Conservation (phyloP, 768 basidiomycete species). For the Lactarius psammicola region DNA sequence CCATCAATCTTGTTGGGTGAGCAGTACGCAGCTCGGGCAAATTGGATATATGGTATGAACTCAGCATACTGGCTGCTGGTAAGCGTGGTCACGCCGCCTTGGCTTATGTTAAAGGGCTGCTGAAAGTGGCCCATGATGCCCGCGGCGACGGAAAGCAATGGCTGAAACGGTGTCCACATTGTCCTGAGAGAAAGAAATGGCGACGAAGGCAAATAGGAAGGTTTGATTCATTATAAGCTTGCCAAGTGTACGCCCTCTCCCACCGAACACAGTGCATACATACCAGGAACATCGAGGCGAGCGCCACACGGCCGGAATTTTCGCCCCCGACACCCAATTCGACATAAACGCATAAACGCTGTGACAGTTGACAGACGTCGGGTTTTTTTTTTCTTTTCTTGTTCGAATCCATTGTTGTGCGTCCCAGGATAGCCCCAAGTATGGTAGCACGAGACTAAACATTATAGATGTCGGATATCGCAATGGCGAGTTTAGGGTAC, state of each 20-base stretch:
- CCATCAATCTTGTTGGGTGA: constrained; percentile 36
- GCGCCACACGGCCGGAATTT: not conserved
- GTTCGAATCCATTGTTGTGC: not conserved
- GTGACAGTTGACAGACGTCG: not conserved
- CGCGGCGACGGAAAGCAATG: constrained; percentile 10
- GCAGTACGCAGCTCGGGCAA: constrained; percentile 59
- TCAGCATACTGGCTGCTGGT: constrained; percentile 37
- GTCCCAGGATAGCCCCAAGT: not conserved
- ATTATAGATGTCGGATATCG: not conserved
- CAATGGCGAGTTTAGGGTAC: not conserved
- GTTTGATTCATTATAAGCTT: not conserved
- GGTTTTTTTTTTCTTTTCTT: not conserved
- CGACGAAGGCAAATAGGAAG: not conserved
- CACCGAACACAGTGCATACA: not conserved
- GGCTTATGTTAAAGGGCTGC: not conserved
- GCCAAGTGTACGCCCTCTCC: too few species aligned
- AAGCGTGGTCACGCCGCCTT: constrained; percentile 29
- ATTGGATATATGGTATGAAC: constrained; percentile 49
- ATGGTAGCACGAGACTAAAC: not conserved
- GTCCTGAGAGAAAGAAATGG: not conserved
- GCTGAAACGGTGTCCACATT: constrained; percentile 12
- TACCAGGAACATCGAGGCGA: not conserved
- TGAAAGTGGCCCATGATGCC: constrained; percentile 2
- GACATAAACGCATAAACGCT: not conserved
- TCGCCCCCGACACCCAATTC: not conserved